Evolutionary conservation across 2,329 filamentous ascomycete species (phyloP), one percentile per base, ranked within the genome.

Genomic region (Metarhizium album): DNA sequence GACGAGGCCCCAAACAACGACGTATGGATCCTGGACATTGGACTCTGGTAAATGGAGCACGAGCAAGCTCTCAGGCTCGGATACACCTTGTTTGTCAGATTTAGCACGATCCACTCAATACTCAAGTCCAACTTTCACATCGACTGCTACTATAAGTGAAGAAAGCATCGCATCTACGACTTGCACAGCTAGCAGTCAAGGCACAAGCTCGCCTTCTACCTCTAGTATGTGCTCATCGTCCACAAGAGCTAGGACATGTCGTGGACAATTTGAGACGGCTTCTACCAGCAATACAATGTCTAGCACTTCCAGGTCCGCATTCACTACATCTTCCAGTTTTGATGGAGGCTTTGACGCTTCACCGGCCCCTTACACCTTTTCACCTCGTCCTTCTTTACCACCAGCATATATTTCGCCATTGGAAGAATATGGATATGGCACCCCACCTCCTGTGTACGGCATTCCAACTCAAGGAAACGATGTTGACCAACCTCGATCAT

Each of bases 351-450:
- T 38, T 11, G 50, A 14, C 11, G 48, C 51, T 8, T 27, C 24
- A 7, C 51, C 43, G 4, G 51, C 53, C 18, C 38, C 46, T 18
- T 53, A 53, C 35, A 52, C 45, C 6, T 42, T 48, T 23, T 24
- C 31, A 22, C 38, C 43, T 3, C 43, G 48, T 37, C 49, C 51
- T 37, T 51, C 51, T 31, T 11, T 46, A 11, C 54, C 49, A 1
- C 54, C 53, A 3, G 50, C 51, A 13, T 52, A 55, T 18, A 18
- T 48, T 14, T 46, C 53, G 29, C 51, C 53, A 7, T 48, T 55
- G 22, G 47, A 51, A 38, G 51, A 50, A 22, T 56, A 56, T 47
- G 45, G 47, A 13, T 53, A 56, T 20, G 38, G 47, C 20, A 50
- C 29, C 8, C 46, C 29, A 14, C 45, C 50, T 20, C 47, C 51